Evolutionary conservation across 1,139 yeast species (phyloP).

Genomic region (Hansenula lynferdii): DNA sequence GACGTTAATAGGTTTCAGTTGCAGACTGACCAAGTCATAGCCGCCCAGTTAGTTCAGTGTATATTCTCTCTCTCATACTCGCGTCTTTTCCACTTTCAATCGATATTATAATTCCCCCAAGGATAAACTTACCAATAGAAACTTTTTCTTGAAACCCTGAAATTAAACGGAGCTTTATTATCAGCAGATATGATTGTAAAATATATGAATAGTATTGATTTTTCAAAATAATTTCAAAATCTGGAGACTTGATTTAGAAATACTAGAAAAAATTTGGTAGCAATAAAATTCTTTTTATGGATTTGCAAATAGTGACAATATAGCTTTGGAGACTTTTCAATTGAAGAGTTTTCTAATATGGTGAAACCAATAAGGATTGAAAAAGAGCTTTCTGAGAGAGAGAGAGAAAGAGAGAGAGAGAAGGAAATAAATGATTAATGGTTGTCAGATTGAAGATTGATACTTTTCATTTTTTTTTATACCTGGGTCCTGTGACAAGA

Average conservation of each 20-base stretch:
- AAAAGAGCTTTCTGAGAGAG: slow-evolving; percentile 25
- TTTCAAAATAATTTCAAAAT: background rate
- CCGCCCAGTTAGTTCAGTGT: background rate
- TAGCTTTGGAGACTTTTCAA: slow-evolving; percentile 4
- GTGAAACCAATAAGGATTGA: slow-evolving; percentile 10
- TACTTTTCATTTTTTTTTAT: slow-evolving; percentile 5
- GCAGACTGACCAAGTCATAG: no score
- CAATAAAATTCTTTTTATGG: no score
- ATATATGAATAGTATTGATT: background rate
- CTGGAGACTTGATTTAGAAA: slow-evolving; percentile 6
- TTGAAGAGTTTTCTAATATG: slow-evolving; percentile 6
- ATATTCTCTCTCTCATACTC: slow-evolving; percentile 11
- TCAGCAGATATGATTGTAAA: background rate
- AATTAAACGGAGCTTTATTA: slow-evolving; percentile 1
- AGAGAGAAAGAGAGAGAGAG: slow-evolving; percentile 22
- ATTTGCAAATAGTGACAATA: background rate
- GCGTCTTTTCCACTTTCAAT: slow-evolving; percentile 5
- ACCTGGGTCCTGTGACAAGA: slow-evolving; percentile 4
- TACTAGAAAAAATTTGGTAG: background rate
- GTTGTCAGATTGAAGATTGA: background rate
- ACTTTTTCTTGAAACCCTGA: slow-evolving; percentile 1
- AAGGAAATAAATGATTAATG: slow-evolving; percentile 11
- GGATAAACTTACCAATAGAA: slow-evolving; percentile 2
- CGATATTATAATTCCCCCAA: background rate
- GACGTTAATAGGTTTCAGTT: no score